Evolutionary conservation across 495 filamentous ascomycete species (phyloP), one percentile per base, ranked within the genome.

Genomic region (Aspergillus olivimuriae): DNA sequence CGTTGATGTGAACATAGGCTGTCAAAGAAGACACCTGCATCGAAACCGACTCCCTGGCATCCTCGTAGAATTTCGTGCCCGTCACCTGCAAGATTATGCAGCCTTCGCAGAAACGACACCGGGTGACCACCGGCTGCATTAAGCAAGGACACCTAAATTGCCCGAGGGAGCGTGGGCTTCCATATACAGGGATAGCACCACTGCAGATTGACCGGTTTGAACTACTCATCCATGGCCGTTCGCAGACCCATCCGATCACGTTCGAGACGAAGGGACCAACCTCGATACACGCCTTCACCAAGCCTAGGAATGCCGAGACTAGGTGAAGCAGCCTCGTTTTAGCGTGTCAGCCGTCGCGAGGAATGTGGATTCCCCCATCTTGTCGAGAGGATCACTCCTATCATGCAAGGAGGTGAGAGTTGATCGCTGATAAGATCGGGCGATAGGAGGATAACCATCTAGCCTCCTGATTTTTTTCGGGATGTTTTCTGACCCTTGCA

Each of bases 371-470:
- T 7, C 11, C 1, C 26, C 20, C 32, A 12, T 1, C 16, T 30
- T 28, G 10, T 4, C 20, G 2, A 4, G 20, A 30, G 26, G 23
- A 31, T 26, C 8, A 4, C 20, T 41, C 21, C 23, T 15, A 34
- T 14, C 19, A 46, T 7, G 36, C 14, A 39, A 46, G 44, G 37
- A 17, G 37, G 18, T 12, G 12, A 23, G 22, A 3, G 43, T 32
- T 5, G 24, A 34, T 43, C 23, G 28, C 23, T 22, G 48, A 51
- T 51, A 51, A 51, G 48, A 51, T 46, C 14, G 21, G 24, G 32
- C 34, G 46, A 48, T 47, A 50, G 47, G 47, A 44, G 47, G 33
- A 40, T 40, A 26, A 28, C n/a, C 22, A 41, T 37, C 47, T 22
- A 36, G 31, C 41, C 22, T 19, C 35, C 28, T 30, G 22, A 32